Base-by-base conservation (phyloP, 306 rosid genomes). In the Lupinus albus region DNA sequence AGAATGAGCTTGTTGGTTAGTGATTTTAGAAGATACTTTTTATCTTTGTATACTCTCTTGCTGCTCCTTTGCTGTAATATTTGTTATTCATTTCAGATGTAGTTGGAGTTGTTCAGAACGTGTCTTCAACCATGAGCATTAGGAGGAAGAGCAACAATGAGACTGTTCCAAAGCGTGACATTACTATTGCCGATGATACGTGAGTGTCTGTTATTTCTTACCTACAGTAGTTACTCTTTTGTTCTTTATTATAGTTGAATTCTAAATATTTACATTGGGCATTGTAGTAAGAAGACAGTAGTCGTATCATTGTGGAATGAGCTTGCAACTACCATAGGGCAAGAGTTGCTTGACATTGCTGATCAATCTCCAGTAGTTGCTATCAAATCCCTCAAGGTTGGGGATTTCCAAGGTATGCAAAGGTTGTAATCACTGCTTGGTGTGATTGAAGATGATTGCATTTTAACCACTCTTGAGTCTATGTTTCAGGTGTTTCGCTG, bases 111-210 rank as follows among this genome's bases (percentile, higher is more conserved):
- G 95, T 93, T 67, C 88, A 88, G 71, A 85, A 44, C 36, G 99
- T 93, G 57, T 88, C 96, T 73, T 68, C 99, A 16, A 83, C 97
- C 15, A 88, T 86, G 89, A 93, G 99, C 67, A 79, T 93, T 54
- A 76, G 94, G 28, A 82, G 99, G 80, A 93, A 86, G 87, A 88
- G 67, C 59, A 56, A 90, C 81, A 86, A 93, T 50, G 99, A 90
- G 78, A 82, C 14, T 17, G 58, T 91, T 59, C 84, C 97, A 11
- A 93, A 93, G 81, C 97, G 99, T 74, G 99, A 93, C 71, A 84
- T 93, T 56, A 90, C 92, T 14, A 86, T 93, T 86, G 94, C 96
- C 61, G 99, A 93, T 82, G 97, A 86, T 46, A 77, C 89, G 99
- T 93, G 50, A 47, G 87, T 72, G 4, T 11, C 48, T 60, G 42